phyloP scores from a whole-genome alignment of 768 basidiomycete genomes.

The Hemileccinum rubropunctum region DNA sequence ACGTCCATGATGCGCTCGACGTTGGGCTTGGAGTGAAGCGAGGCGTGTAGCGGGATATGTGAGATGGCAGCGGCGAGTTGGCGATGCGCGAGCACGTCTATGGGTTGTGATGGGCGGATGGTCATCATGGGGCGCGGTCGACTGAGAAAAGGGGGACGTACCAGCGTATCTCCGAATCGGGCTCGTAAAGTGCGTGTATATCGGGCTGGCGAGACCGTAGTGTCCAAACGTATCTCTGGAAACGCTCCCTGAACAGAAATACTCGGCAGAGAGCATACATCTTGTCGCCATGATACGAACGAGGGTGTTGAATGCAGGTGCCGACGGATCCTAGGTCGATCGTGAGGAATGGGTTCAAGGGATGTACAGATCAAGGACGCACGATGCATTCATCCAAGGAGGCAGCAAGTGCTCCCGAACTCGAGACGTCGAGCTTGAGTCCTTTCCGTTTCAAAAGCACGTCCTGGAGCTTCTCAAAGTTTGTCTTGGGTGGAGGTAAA shows the following conservation, averaged over 20 bases:
- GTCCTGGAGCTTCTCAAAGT: constrained; percentile 95
- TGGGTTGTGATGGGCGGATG: background rate
- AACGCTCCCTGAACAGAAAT: constrained; percentile 95
- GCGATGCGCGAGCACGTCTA: constrained; percentile 91
- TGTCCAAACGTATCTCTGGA: constrained; percentile 91
- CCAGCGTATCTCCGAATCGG: constrained; percentile 96
- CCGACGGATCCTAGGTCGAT: constrained; percentile 60
- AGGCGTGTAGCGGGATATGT: constrained; percentile 77
- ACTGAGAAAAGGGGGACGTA: constrained; percentile 29
- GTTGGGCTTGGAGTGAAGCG: constrained; percentile 82
- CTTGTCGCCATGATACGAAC: constrained; percentile 99
- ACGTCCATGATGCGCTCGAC: constrained; percentile 85
- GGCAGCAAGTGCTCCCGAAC: constrained; percentile 83
- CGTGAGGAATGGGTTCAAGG: background rate
- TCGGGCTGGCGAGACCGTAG: constrained; percentile 95
- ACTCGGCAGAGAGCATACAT: constrained; percentile 98
- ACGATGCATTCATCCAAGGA: constrained; percentile 89
- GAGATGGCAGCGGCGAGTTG: constrained; percentile 90
- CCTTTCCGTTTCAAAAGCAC: constrained; percentile 84
- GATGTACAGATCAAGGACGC: constrained; percentile 27
- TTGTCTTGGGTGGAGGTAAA: constrained; percentile 84
- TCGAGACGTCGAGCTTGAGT: constrained; percentile 82
- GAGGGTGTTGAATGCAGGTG: constrained; percentile 94
- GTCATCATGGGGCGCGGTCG: background rate
- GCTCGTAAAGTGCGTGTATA: constrained; percentile 98